Conservation (phyloP, 2,329 filamentous ascomycete genomes). For the Fusarium albidum region DNA sequence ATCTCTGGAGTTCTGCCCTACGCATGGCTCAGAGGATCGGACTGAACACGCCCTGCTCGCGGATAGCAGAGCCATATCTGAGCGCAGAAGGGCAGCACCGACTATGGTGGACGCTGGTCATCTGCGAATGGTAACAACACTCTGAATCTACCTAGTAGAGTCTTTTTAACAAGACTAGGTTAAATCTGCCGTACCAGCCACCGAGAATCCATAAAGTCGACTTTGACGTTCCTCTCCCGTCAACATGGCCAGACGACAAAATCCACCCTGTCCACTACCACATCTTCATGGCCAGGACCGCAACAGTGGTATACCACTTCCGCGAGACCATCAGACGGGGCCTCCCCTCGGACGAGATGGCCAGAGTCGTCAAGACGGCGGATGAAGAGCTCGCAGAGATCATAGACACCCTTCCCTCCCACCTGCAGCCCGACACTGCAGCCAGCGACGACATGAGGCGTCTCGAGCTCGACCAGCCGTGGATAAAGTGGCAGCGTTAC, state of each 20-base stretch:
- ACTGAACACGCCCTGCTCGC: neutral
- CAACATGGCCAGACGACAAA: neutral
- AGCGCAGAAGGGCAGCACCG: constrained; percentile 16
- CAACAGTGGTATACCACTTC: constrained; percentile 9
- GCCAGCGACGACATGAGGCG: constrained; percentile 3
- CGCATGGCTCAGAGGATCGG: neutral
- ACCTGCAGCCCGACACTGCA: constrained; percentile 11
- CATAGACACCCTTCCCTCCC: constrained; percentile 5
- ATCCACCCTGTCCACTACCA: constrained; percentile 18
- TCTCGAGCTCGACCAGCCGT: constrained; percentile 12
- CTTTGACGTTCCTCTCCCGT: constrained; percentile 7
- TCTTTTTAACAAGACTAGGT: neutral
- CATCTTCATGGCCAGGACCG: constrained; percentile 12
- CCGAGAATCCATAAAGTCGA: constrained; percentile 11
- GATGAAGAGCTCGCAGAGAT: constrained; percentile 16
- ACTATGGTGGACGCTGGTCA: constrained; percentile 22
- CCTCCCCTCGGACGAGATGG: neutral
- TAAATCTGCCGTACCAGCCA: constrained; percentile 7
- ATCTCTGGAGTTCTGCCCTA: neutral
- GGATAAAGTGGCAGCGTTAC: constrained; percentile 25
- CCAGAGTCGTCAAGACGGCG: neutral
- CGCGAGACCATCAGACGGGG: constrained; percentile 4
- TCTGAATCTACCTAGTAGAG: too few species aligned
- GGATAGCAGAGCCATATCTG: neutral
- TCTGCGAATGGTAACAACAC: constrained; percentile 16